Evolutionary conservation across 768 basidiomycete species (phyloP), one percentile per base, ranked within the genome.

Genomic region (Coprinopsis marcescibilis): DNA sequence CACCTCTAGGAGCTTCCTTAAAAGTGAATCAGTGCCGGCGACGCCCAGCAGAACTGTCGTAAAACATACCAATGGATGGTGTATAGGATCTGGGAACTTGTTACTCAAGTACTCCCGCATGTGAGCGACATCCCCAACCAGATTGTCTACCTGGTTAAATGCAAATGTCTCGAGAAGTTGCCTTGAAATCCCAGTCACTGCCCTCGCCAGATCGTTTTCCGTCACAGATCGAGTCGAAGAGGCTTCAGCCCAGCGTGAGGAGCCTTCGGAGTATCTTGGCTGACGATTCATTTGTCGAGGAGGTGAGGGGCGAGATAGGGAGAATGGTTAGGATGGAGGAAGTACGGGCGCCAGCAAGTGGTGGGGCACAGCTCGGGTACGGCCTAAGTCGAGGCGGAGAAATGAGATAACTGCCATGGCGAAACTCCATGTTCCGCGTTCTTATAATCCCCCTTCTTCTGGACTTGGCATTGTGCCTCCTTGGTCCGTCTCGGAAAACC

Each of bases 91-190:
- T 8, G 43, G 48, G 3, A 49, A 35, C 27, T 49, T 49, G 7
- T 24, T 26, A 15, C 30, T 21, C 4, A 49, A 27, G 26, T 49
- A 49, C 26, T 39, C 20, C 3, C 48, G 41, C 48, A 49, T 49
- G 36, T 49, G 48, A 13, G 48, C 42, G 17, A 49, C 32, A 33
- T 49, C 48, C 24, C 34, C 42, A 14, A 49, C 48, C 2, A 38
- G 20, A 7, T 44, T 21, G 35, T 49, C 48, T n/a, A 49, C 48
- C 27, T 44, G 48, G 15, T 41, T 35, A 35, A 49, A 49, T 5
- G 48, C 48, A 35, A 49, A 49, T 12, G 48, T 44, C 26, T 49
- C 48, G 15, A 49, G 43, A 23, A 49, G 48, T 30, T 49, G 48
- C 7, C 48, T 21, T 17, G 48, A 49, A 14, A 49, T 49, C 7